Evolutionary conservation across 306 rosid genomes (phyloP).

Genomic region (Medicago truncatula): MtrunA17r5.0-ANR NC_053048.1:50328001-50328500

Average conservation of each 20-base stretch:
- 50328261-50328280: constrained; percentile 55
- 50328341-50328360: constrained; percentile 59
- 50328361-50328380: constrained; percentile 23
- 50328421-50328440: neutral
- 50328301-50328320: constrained; percentile 56
- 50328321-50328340: constrained; percentile 57
- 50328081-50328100: constrained; percentile 86
- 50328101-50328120: constrained; percentile 81
- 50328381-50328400: neutral
- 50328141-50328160: constrained; percentile 87
- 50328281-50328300: constrained; percentile 75
- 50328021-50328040: constrained; percentile 85
- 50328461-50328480: constrained; percentile 22
- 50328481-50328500: neutral
- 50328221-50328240: constrained; percentile 74
- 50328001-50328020: constrained; percentile 56
- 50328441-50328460: neutral
- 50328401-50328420: neutral
- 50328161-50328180: constrained; percentile 94
- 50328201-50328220: constrained; percentile 84
- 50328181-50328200: constrained; percentile 78
- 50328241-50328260: constrained; percentile 57
- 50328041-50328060: constrained; percentile 91
- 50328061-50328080: constrained; percentile 69
- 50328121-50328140: constrained; percentile 80